Base-by-base conservation (phyloP, 192 early-diverging fungal species). In the Coemansia reversa region DNA sequence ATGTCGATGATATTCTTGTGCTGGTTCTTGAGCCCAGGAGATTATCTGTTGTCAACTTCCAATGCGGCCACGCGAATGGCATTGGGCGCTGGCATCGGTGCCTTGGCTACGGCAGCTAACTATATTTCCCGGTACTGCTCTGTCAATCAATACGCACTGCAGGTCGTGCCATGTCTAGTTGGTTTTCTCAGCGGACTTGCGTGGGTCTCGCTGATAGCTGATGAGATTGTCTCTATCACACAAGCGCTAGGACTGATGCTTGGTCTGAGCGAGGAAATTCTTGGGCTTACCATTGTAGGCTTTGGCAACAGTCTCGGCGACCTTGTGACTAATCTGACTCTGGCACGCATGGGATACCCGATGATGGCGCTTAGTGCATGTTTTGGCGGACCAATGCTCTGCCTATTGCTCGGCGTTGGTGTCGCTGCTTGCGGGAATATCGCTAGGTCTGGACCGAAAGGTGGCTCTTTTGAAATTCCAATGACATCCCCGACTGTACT, bases 331-430 rank as follows among this genome's bases (percentile, higher is more conserved):
- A 96, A 98, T 69, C 79, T 94, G 20, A 91, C 90, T 22, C 91
- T 98, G 57, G 93, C 96, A 3, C 85, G 83, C 60, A 90, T 93
- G 90, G 94, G 95, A 2, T 94, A 85, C 65, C 93, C 95, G 19
- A 84, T 89, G 59, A 98, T 98, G 94, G 96, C 95, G 1, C 86
- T 98, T 47, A 90, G 90, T 23, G 96, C 96, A 0, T 97, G 94
- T 57, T 96, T 93, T 79, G 94, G 94, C 25, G 85, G 90, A 14
- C 96, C 96, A 18, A 89, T 98, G 86, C 72, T 98, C 28, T 95
- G 92, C 59, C 84, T 95, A 39, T 72, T 96, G 57, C 85, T 96
- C 14, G 94, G 94, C 19, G 82, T 96, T 8, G 94, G 94, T 32
- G 79, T 94, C 29, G 86, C 91, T 50, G 91, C 86, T 7, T 84